Evolutionary conservation across 768 basidiomycete species (phyloP), one percentile per base, ranked within the genome.

Genomic region (Phylloporus arenicola): DNA sequence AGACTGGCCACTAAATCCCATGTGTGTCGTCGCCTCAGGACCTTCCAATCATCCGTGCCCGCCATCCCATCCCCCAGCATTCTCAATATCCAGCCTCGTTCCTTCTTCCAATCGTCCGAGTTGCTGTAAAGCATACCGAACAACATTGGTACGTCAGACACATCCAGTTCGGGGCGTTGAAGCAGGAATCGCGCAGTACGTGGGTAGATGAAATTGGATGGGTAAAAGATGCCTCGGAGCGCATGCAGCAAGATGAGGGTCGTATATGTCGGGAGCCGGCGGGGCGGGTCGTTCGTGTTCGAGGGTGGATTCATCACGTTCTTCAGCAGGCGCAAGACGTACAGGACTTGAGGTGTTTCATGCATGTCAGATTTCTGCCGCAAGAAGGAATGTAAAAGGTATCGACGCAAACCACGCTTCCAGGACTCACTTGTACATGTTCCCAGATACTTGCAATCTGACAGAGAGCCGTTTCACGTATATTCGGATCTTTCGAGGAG

Each of bases 1-100:
- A 93, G 63, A 51, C 87, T 90, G 2, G 91, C 86, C 2, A 95
- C 68, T 25, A 95, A 71, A 54, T 92, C 90, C 88, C 91, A 95
- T 0, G 89, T 91, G 61, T 92, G 88, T 24, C 93, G 71, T 40
- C 90, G 75, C 58, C 83, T 83, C 47, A 94, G 65, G 3, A 92
- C 77, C 29, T 75, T 75, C 92, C 93, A 96, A 59, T 97, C 93
- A 37, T 81, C 77, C 0, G 75, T 73, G 43, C 82, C 77, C 55
- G 75, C 75, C 79, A 91, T 84, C 0, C 89, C 90, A 53, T 95
- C 91, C 0, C 84, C 75, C 34, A 96, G 68, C 66, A 92, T 89
- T 35, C 79, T 76, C 30, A 95, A 70, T 25, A 95, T 93, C 93
- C 93, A 97, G 2, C 75, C 76, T n/a, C 91, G 75, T 60, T 95